Conservation (phyloP, 2,329 filamentous ascomycete genomes). For the Xylaria sp. region DNA sequence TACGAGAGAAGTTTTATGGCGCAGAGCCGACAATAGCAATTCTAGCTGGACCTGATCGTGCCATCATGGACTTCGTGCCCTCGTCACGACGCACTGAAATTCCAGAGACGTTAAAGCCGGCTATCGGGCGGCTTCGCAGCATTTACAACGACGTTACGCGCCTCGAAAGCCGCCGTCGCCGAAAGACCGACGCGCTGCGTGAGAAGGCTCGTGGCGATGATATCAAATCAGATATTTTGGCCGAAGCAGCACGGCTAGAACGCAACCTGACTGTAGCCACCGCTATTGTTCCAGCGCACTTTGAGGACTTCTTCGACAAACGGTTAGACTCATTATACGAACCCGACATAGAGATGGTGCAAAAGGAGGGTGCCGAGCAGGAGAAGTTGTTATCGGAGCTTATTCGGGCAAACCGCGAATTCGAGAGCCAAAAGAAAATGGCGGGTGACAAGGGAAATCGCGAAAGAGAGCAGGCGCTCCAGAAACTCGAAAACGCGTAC, state of each 20-base stretch:
- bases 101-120: slow-evolving; percentile 81
- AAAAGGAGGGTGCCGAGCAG: slow-evolving; percentile 80
- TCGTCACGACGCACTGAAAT: slow-evolving; percentile 83
- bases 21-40: slow-evolving; percentile 80
- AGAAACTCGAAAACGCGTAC: slow-evolving; percentile 90
- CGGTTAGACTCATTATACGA: slow-evolving; percentile 82
- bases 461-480: slow-evolving; percentile 87
- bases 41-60: slow-evolving; percentile 81
- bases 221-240: slow-evolving; percentile 84
- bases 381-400: slow-evolving; percentile 75
- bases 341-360: slow-evolving; percentile 75
- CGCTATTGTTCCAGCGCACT: slow-evolving; percentile 86
- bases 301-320: slow-evolving; percentile 89
- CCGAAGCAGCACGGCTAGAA: slow-evolving; percentile 86
- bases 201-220: slow-evolving; percentile 88
- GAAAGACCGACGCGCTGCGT: slow-evolving; percentile 81
- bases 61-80: slow-evolving; percentile 88
- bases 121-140: slow-evolving; percentile 79
- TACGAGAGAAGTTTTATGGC: slow-evolving; percentile 81
- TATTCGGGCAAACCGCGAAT: slow-evolving; percentile 79
- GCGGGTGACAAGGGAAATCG: slow-evolving; percentile 70
- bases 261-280: slow-evolving; percentile 82
- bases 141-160: slow-evolving; percentile 87
- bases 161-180: slow-evolving; percentile 81
- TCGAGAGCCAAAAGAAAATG: slow-evolving; percentile 75